A percentile compares a stretch with the other conserved stretches of the same genome.
phyloP scores from a whole-genome alignment of 108 stramenopile species.

The Epipyxis sp. region DNA sequence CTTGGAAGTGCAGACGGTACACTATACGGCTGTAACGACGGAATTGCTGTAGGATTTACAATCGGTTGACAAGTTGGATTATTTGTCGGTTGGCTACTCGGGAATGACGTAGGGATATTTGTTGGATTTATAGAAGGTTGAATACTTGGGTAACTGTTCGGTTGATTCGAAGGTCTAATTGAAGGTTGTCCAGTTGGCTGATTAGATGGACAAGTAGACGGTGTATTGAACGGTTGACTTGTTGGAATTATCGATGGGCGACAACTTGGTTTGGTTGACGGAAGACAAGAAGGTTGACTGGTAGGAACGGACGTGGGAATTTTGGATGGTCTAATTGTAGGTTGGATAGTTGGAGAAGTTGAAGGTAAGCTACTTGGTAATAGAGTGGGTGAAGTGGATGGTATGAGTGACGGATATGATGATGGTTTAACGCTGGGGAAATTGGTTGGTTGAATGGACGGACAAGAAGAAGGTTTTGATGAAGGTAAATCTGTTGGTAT shows the following conservation, averaged over 20 bases:
- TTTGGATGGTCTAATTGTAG: too few species aligned
- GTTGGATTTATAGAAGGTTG: conserved; percentile 1
- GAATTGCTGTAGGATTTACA: neutral
- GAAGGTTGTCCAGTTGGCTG: neutral
- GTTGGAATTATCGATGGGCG: neutral
- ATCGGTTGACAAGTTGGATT: conserved; percentile 13
- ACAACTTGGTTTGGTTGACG: neutral
- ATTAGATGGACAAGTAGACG: neutral
- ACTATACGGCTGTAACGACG: neutral
- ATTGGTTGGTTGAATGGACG: too few species aligned
- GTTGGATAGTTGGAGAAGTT: too few species aligned
- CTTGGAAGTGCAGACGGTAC: conserved; percentile 11
- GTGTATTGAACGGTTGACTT: neutral
- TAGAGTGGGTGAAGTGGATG: too few species aligned
- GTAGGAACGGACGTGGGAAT: neutral
- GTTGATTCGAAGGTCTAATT: neutral
- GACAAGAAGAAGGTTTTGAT: too few species aligned
- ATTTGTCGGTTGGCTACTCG: neutral
- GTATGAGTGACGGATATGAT: too few species aligned
- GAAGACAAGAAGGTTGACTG: neutral
- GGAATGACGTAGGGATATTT: neutral
- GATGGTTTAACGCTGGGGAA: too few species aligned
- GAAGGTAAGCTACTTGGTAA: too few species aligned
- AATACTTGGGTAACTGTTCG: neutral
- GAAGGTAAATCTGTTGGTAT: too few species aligned